Percentiles rank a stretch among this genome's conserved stretches.
Conservation (phyloP, 805 yeast species). For the Starmerella khaoyaiensis region DNA sequence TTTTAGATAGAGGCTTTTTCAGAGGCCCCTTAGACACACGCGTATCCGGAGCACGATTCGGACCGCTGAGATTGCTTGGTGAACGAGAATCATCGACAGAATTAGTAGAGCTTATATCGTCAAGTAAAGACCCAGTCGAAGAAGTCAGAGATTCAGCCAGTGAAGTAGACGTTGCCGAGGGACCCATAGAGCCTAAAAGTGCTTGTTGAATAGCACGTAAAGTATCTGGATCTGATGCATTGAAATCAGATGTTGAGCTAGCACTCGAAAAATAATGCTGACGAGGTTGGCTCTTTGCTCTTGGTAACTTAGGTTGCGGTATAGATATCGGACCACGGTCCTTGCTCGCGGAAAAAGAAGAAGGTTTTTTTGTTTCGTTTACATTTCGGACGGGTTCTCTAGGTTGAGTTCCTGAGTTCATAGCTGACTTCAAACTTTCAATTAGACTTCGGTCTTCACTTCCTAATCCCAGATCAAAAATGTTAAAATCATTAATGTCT, state of each 20-base stretch:
- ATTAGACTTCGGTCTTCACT: constrained; percentile 13
- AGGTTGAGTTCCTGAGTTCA: constrained; percentile 2
- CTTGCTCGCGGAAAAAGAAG: too few relatives aligned
- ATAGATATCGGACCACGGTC: too few relatives aligned
- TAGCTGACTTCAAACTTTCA: constrained; percentile 11
- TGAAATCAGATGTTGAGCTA: constrained; percentile 7
- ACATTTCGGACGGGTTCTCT: too few relatives aligned
- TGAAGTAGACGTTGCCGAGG: constrained; percentile 12
- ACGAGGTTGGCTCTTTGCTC: too few relatives aligned
- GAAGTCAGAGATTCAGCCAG: constrained; percentile 11
- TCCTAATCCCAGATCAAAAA: constrained; percentile 5
- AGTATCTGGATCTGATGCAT: constrained; percentile 22
- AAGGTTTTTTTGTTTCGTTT: too few relatives aligned
- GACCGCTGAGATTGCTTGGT: too few relatives aligned
- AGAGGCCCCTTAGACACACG: not conserved
- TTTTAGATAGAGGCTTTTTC: constrained; percentile 2
- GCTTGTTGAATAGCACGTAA: constrained; percentile 24
- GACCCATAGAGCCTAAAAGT: constrained; percentile 17
- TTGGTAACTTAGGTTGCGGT: too few relatives aligned
- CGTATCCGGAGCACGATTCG: not conserved
- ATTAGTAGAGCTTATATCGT: too few relatives aligned
- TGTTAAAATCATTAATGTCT: not conserved
- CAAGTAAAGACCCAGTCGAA: too few relatives aligned
- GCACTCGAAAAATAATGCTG: too few relatives aligned
- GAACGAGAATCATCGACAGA: too few relatives aligned